Base-by-base conservation (phyloP, 768 basidiomycete species). In the Asterophora parasitica region DNA sequence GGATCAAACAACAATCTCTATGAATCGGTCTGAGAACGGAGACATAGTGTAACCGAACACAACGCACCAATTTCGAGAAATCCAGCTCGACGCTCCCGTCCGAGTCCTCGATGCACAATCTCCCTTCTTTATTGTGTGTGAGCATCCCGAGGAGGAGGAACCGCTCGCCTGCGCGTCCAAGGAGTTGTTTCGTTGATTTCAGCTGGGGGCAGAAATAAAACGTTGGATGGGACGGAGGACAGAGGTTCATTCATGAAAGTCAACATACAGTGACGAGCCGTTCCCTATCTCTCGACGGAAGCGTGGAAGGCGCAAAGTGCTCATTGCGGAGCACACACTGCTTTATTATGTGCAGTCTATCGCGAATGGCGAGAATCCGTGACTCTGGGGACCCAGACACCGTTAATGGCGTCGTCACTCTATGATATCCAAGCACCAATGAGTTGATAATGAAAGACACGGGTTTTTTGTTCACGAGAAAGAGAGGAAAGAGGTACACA, bases 141-240 rank as follows among this genome's bases (percentile, higher is more conserved):
- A 99, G 77, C 86, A 98, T 92, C 12, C 96, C 96, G 28, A 98
- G 81, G 4, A 99, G 78, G 37, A 99, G 69, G 68, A 99, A 99
- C 10, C 92, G 80, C 37, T 93, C 81, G 13, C 92, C 87, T 17
- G 88, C 79, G 39, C 96, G 79, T 13, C 96, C 96, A 2, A 98
- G 75, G 7, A 99, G 75, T 62, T 99, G 95, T 65, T 97, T 96
- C 4, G 92, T 98, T 1, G 96, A 95, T 58, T 85, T 91, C 15
- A 99, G 72, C 93, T 95, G 53, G 40, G 12, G 45, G 38, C 23
- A 23, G n/a, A n/a, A n/a, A n/a, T 27, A 36, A 17, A 42, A 11
- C 13, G 27, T 44, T 35, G 42, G 33, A 44, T 30, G 1, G 39
- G 10, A 45, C 32, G 20, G 12, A 23, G 20, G 12, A 23, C 23